These are phyloP conservation scores for Jacaranda mimosifolia DNA, from an alignment of 257 asterid genomes.

Conservation along the genomic window DNA sequence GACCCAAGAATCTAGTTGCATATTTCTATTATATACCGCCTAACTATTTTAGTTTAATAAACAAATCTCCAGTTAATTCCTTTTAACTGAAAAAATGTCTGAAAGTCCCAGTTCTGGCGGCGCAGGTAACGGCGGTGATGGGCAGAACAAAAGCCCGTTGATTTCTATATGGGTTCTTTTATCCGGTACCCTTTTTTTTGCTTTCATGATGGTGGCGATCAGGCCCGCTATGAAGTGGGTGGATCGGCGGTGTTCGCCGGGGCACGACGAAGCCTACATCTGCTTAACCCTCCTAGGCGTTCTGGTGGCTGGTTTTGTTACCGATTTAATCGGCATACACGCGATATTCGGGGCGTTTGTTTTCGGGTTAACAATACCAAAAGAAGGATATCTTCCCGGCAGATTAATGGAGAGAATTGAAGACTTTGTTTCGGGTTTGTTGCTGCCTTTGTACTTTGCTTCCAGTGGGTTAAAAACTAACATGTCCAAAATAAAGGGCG, in stretches of 20 bases:
- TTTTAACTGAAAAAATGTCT: no score
- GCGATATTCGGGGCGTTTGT: slow-evolving; percentile 71
- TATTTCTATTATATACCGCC: no score
- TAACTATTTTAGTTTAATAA: no score
- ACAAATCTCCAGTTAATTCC: no score
- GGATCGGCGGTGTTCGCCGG: slow-evolving; percentile 46
- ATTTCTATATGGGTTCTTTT: slow-evolving; percentile 61
- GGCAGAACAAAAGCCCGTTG: slow-evolving; percentile 52
- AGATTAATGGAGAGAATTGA: slow-evolving; percentile 56
- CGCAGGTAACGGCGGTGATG: slow-evolving; percentile 44
- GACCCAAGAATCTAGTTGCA: no score
- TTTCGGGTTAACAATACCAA: slow-evolving; percentile 67
- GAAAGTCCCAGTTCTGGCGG: no score
- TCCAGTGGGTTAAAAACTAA: slow-evolving; percentile 71
- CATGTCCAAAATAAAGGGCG: slow-evolving; percentile 47
- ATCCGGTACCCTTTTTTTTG: slow-evolving; percentile 52
- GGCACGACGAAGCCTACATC: slow-evolving; percentile 53
- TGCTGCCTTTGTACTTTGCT: slow-evolving; percentile 73
- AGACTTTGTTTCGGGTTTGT: slow-evolving; percentile 65
- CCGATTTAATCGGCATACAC: slow-evolving; percentile 75
- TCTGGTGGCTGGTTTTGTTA: slow-evolving; percentile 59
- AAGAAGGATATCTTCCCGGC: slow-evolving; percentile 52
- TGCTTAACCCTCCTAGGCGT: slow-evolving; percentile 65
- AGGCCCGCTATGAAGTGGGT: slow-evolving; percentile 66
- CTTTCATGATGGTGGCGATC: slow-evolving; percentile 56